Conservation (phyloP, 1,139 yeast genomes). For the Scheffersomyces cryptocercus region DNA sequence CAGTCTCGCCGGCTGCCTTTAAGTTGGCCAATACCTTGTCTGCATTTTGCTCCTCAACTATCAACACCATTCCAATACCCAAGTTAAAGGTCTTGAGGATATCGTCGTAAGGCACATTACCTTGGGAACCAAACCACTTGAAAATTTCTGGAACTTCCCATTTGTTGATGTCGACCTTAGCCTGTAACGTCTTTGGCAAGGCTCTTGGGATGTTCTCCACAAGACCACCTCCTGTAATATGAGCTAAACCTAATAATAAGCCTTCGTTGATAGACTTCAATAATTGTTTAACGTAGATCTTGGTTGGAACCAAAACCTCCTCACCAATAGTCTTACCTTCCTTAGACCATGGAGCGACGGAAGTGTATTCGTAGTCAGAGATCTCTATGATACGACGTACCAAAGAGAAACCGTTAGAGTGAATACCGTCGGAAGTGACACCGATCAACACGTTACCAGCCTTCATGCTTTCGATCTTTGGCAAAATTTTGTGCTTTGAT, state of each 20-base stretch:
- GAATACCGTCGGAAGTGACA: conserved; percentile 86
- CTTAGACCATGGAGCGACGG: conserved; percentile 82
- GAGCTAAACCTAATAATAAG: conserved; percentile 84
- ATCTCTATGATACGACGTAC: conserved; percentile 92
- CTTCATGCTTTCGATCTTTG: conserved; percentile 63
- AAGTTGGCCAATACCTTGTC: conserved; percentile 56
- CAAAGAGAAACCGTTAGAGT: conserved; percentile 94
- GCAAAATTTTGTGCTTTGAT: conserved; percentile 71
- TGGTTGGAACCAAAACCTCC: conserved; percentile 85
- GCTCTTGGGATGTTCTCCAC: conserved; percentile 97
- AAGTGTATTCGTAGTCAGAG: conserved; percentile 61
- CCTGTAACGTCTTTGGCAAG: conserved; percentile 77
- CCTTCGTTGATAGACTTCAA: conserved; percentile 71
- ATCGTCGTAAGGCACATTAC: conserved; percentile 84
- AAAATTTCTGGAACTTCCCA: conserved; percentile 90
- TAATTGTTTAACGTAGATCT: conserved; percentile 90
- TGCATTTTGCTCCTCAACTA: conserved; percentile 68
- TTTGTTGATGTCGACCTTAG: conserved; percentile 70
- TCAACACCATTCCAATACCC: conserved; percentile 96
- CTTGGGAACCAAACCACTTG: conserved; percentile 91
- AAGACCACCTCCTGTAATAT: conserved; percentile 98
- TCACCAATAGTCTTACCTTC: conserved; percentile 75
- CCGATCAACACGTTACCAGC: conserved; percentile 86
- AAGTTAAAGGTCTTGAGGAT: conserved; percentile 88
- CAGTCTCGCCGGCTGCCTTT: conserved; percentile 69